Base-by-base conservation (phyloP, 106 monocot species). In the Dendrobium catenatum region DNA sequence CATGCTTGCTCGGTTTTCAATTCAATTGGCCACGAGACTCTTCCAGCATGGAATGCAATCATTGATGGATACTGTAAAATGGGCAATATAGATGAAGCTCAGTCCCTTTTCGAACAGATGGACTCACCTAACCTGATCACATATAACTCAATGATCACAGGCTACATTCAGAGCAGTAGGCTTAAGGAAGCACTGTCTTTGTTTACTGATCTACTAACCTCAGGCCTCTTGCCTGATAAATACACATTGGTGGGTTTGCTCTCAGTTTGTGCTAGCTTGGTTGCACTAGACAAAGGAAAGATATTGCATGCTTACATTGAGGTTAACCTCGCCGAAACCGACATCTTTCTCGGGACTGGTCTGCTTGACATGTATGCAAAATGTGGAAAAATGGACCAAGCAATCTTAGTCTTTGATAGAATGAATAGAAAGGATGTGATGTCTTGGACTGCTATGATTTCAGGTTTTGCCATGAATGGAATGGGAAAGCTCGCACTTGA, bases 351-450 rank as follows among this genome's bases (percentile, higher is more conserved):
- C 9, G 81, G 82, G 3, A 95, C 95, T 16, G 84, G 89, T 20
- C 82, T 95, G 17, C 3, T 95, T 56, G 95, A 95, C 83, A 95
- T 95, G 95, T 95, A 93, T 72, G 87, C 93, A 31, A 95, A 95
- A 77, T 93, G 93, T 37, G 93, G 90, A 37, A 90, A 78, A 78
- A 87, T 93, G 67, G 92, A 91, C 13, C 83, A 91, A 31, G 88
- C 90, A 31, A 73, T 85, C 42, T 29, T 77, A 4, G 88, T 95
- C 4, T 95, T 93, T 27, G 40, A 68, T 19, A 85, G 81, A 49
- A 95, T 95, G 83, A 15, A 7, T 33, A 29, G 80, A 58, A 95
- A 80, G 78, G 90, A 93, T 82, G 48, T 85, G 17, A 73, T 79
- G 42, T 47, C 93, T 56, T 95, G 92, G 90, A 89, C 88, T 44